Evolutionary conservation across 2,329 filamentous ascomycete species (phyloP).

Genomic region (Fusarium scirpi): DNA sequence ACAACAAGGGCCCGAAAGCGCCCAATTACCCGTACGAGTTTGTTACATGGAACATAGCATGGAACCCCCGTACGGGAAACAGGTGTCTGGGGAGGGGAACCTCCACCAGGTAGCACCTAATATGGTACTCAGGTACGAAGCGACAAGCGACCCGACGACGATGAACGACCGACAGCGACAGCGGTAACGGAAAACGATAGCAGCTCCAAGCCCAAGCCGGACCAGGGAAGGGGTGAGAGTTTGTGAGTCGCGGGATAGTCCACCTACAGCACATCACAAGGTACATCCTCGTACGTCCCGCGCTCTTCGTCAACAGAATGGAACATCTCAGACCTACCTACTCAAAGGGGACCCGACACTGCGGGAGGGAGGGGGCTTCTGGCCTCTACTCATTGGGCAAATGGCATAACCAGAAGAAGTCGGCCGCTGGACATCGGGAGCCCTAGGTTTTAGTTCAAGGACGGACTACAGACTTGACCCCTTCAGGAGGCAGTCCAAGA

Average conservation of each 20-base stretch:
- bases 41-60: constrained; percentile 19
- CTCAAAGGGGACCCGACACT: constrained; percentile 19
- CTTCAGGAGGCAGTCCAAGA: constrained; percentile 31
- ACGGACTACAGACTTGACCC: constrained; percentile 19
- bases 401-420: constrained; percentile 8
- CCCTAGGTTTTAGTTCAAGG: constrained; percentile 19
- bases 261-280: neutral
- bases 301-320: neutral
- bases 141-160: neutral
- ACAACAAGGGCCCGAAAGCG: constrained; percentile 24
- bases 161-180: neutral
- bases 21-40: constrained; percentile 44
- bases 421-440: constrained; percentile 31
- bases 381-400: neutral
- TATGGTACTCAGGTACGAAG: neutral
- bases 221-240: constrained; percentile 8
- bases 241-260: constrained; percentile 13
- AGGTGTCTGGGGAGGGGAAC: constrained; percentile 17
- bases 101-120: neutral
- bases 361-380: constrained; percentile 15
- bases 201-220: neutral
- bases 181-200: constrained; percentile 4
- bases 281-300: neutral
- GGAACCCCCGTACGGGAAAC: constrained; percentile 30
- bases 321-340: neutral